Evolutionary conservation across 2,329 filamentous ascomycete genomes (phyloP), one percentile per base, ranked within the genome.

Genomic region (Aureobasidium zeae): DNA sequence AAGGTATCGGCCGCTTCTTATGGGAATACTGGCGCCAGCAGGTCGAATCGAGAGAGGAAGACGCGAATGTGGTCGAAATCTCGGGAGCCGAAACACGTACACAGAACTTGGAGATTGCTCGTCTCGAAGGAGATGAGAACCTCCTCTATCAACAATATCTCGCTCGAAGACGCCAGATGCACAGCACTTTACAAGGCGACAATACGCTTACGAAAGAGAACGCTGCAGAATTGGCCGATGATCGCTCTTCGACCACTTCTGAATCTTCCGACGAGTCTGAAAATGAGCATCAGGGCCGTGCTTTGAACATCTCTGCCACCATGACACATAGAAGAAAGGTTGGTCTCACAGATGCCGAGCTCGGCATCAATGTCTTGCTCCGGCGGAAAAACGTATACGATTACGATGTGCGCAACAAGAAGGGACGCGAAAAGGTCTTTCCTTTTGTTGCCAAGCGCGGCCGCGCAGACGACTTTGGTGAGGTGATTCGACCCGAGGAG

Each of bases 381-480:
- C 85, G 91, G 53, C 82, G 84, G 53, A 93, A 88, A 59, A 84
- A 82, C 11, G 79, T 93, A n/a, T 85, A 91, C 59, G 91, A 98
- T 62, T 98, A 85, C 53, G 86, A 95, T 57, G 83, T 95, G 1
- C 76, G 86, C 29, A 84, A 83, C 25, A 95, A 94, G 62, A 93
- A 86, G 58, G 91, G 91, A 3, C 76, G 88, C 44, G 91, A 98
- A 58, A 81, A 87, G 49, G 83, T 94, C 67, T 96, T 95, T 58
- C 91, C 91, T 0, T 81, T 93, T 42, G 77, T 88, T 1, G 77
- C 88, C 17, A 79, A 86, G 39, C 74, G 85, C 55, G 83, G 79
- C 59, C 79, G 86, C 38, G 77, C 74, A 21, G 91, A 96, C 57
- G 89, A 95, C 51, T 98, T 91, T 63, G 91, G 91, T 47, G 91